These are phyloP conservation scores for Macaranga tanarius DNA, from an alignment of 441 rosid genomes.

Conservation along the genomic window DNA sequence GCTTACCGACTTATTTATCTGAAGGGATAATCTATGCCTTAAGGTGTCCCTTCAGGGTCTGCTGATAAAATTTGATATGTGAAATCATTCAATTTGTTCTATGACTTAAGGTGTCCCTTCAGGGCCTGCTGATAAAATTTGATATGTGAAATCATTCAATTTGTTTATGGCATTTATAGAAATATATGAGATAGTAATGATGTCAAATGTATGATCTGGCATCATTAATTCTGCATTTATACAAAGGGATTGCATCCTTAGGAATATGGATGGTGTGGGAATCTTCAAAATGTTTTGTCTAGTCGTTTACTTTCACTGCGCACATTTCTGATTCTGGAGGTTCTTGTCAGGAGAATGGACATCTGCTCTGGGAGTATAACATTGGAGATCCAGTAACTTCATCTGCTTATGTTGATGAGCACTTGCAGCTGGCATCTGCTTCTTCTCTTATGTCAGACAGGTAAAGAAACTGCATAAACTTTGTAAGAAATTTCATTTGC, in stretches of 20 bases:
- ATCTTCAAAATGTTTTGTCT: not conserved
- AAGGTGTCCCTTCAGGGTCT: not conserved
- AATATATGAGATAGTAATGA: not conserved
- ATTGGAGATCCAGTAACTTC: slow-evolving; percentile 76
- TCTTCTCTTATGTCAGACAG: slow-evolving; percentile 46
- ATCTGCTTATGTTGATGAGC: slow-evolving; percentile 87
- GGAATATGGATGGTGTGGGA: not conserved
- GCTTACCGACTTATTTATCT: not conserved
- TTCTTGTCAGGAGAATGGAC: slow-evolving; percentile 64
- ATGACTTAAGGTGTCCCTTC: not conserved
- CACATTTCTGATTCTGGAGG: slow-evolving; percentile 16
- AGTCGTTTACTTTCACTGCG: not conserved
- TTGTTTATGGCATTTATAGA: not conserved
- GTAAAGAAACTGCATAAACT: slow-evolving; percentile 28
- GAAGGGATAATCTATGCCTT: not conserved
- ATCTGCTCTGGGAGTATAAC: slow-evolving; percentile 62
- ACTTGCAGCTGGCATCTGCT: slow-evolving; percentile 51
- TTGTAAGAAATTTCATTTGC: not conserved
- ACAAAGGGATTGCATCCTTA: not conserved
- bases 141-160: not conserved
- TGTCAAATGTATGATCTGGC: not conserved
- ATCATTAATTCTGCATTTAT: not conserved
- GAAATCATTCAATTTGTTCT: not conserved
- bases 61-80: not conserved
- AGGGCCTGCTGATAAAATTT: not conserved